These are phyloP conservation scores for Withania somnifera DNA, from an alignment of 305 asterid species.

Conservation along the genomic window DNA sequence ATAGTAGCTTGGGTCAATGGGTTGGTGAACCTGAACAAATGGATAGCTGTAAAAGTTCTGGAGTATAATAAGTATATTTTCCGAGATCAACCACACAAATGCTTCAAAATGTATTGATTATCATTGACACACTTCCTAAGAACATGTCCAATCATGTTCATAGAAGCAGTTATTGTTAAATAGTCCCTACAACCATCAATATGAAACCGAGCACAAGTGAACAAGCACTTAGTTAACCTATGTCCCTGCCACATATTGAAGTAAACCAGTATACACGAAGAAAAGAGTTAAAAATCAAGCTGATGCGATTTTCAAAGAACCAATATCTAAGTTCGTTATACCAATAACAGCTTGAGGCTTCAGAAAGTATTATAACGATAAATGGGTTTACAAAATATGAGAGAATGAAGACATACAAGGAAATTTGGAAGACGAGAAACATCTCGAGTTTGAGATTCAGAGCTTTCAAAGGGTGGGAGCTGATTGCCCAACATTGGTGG, in stretches of 20 bases:
- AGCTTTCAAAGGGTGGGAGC: conserved; percentile 52
- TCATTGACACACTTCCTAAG: neutral
- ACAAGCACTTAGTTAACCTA: neutral
- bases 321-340: neutral
- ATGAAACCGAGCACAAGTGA: neutral
- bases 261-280: neutral
- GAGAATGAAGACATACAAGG: conserved; percentile 40
- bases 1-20: conserved; percentile 72
- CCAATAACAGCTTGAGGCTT: neutral
- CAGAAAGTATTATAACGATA: conserved; percentile 1
- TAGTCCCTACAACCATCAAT: neutral
- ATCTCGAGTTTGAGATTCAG: conserved; percentile 64
- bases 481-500: conserved; percentile 59
- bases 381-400: conserved; percentile 2
- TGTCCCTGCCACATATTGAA: neutral
- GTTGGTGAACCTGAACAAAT: conserved; percentile 60
- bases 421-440: conserved; percentile 55
- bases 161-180: neutral
- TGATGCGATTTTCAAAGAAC: neutral
- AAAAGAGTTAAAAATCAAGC: neutral
- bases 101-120: neutral
- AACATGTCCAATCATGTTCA: neutral
- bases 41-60: neutral
- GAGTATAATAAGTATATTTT: neutral
- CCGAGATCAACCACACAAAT: neutral